phyloP scores from a whole-genome alignment of 2,329 filamentous ascomycete species.

The Apiospora phragmitis region DNA sequence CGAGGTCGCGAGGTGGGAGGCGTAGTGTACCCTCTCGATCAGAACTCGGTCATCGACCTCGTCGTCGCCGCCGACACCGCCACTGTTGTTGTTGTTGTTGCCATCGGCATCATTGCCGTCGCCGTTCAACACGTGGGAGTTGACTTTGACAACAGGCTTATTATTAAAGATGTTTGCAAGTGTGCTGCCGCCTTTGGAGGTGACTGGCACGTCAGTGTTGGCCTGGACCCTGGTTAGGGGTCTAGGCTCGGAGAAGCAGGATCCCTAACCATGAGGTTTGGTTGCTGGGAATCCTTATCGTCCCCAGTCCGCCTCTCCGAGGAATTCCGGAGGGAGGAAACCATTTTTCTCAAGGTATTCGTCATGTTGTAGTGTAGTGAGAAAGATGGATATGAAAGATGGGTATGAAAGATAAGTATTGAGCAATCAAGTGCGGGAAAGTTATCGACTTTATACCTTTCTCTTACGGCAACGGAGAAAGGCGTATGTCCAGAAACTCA shows the following conservation, averaged over 20 bases:
- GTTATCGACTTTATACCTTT: background rate
- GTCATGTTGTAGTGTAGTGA: background rate
- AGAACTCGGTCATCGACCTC: background rate
- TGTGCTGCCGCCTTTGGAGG: background rate
- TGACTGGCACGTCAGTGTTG: background rate
- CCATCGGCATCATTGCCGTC: background rate
- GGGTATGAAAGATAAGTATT: background rate
- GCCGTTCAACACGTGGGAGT: background rate
- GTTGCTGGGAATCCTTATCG: background rate
- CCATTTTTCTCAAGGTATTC: background rate
- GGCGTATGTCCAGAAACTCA: background rate
- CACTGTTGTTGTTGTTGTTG: background rate
- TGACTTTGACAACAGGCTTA: background rate
- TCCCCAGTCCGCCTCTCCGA: background rate
- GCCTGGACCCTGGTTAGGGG: background rate
- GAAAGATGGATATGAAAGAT: background rate
- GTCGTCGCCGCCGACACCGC: background rate
- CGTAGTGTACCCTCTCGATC: conserved; percentile 61
- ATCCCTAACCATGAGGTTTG: background rate
- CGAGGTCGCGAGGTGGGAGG: conserved; percentile 60
- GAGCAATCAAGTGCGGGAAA: background rate
- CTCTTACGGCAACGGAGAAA: background rate
- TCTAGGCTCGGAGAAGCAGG: background rate
- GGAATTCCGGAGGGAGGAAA: background rate
- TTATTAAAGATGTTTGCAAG: background rate